These are phyloP conservation scores for Yamadazyma siamensis DNA, from an alignment of 1,139 yeast species.

Conservation along the genomic window DNA sequence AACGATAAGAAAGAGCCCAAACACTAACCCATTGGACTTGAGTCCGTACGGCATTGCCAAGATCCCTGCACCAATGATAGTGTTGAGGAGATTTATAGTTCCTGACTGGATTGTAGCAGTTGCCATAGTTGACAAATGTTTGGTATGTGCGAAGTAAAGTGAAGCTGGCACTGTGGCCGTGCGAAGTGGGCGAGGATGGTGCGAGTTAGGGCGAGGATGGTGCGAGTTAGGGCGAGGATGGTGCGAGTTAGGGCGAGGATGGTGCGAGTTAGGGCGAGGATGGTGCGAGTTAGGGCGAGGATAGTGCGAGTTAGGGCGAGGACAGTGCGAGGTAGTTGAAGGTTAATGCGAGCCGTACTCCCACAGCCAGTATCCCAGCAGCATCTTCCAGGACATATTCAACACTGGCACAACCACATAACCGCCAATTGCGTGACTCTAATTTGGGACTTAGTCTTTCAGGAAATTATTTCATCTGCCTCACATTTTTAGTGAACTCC, in stretches of 20 bases:
- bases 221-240: background rate
- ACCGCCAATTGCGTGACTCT: too few species aligned
- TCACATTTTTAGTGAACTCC: too few species aligned
- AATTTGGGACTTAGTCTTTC: too few species aligned
- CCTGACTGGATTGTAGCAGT: constrained; percentile 48
- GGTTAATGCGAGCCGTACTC: background rate
- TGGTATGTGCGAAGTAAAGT: background rate
- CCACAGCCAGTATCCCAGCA: too few species aligned
- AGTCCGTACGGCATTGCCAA: constrained; percentile 58
- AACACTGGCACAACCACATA: too few species aligned
- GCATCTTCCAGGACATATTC: too few species aligned
- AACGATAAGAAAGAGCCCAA: constrained; percentile 43
- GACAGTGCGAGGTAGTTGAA: background rate
- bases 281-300: background rate
- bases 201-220: background rate
- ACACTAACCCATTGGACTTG: constrained; percentile 46
- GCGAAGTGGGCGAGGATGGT: background rate
- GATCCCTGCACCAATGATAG: constrained; percentile 56
- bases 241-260: background rate
- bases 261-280: background rate
- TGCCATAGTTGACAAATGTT: constrained; percentile 15
- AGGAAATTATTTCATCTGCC: too few species aligned
- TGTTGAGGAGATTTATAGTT: constrained; percentile 49
- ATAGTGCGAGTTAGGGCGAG: background rate
- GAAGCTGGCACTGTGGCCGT: background rate